Percentiles rank a stretch among this genome's conserved stretches.
Conservation (phyloP, 1,139 yeast species). For the Geotrichum macrosporum region DNA sequence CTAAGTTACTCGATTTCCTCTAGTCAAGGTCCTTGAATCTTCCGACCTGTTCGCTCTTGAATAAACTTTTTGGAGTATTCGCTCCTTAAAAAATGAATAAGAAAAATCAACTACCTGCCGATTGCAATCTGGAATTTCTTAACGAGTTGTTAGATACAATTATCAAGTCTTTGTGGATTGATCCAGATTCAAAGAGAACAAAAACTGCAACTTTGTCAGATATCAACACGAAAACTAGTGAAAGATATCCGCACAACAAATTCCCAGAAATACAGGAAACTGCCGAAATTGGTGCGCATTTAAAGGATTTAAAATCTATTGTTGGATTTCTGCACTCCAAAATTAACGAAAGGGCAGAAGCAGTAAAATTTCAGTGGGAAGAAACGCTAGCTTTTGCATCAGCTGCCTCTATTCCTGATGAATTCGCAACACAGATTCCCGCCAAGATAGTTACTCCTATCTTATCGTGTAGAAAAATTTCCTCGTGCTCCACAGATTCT, state of each 20-base stretch:
- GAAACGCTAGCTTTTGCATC: constrained; percentile 12
- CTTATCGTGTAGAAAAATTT: no score
- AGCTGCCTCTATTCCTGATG: background rate
- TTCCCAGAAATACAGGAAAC: background rate
- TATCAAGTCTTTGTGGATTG: constrained; percentile 11
- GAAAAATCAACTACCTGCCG: background rate
- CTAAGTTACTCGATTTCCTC: no score
- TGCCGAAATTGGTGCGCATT: background rate
- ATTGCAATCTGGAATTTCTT: constrained; percentile 7
- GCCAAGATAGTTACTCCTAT: background rate
- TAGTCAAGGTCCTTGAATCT: no score
- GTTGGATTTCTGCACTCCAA: constrained; percentile 13
- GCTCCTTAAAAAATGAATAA: background rate
- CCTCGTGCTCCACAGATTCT: no score
- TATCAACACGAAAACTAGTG: no score
- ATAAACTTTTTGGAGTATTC: no score
- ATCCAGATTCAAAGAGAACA: background rate
- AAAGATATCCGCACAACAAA: background rate
- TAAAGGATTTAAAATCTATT: background rate
- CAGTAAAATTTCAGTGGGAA: constrained; percentile 14
- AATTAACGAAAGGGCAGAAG: constrained; percentile 15
- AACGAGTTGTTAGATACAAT: constrained; percentile 5
- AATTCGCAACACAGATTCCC: background rate
- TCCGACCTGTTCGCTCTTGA: no score
- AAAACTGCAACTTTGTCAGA: no score